A percentile compares a stretch with the other conserved stretches of the same genome.
phyloP scores from a whole-genome alignment of 768 basidiomycete species.

The Paxillus ammoniavirescens region DNA sequence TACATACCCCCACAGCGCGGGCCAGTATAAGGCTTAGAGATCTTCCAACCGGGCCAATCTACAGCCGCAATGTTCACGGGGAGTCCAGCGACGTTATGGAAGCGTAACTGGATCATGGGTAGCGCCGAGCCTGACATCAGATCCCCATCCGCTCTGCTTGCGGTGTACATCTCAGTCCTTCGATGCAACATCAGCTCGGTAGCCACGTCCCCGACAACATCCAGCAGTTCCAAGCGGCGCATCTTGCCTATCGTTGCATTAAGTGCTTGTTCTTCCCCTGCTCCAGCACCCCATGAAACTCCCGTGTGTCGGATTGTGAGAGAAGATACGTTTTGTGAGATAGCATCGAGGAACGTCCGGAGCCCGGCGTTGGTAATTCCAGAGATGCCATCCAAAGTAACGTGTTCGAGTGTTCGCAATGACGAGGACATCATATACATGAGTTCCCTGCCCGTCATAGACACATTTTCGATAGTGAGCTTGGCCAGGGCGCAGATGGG shows the following conservation, averaged over 20 bases:
- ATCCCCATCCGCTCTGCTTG: too few relatives aligned
- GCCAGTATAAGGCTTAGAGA: too few relatives aligned
- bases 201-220: not conserved
- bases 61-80: too few relatives aligned
- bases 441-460: constrained; percentile 1
- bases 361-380: constrained; percentile 1
- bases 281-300: too few relatives aligned
- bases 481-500: constrained; percentile 3
- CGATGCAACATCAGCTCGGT: not conserved
- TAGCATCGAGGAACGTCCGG: not conserved
- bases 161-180: not conserved
- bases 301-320: not conserved
- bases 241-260: not conserved
- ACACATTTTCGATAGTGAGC: not conserved
- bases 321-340: not conserved
- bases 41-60: too few relatives aligned
- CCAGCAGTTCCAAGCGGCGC: not conserved
- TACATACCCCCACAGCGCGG: too few relatives aligned
- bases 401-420: not conserved
- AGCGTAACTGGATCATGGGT: not conserved
- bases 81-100: too few relatives aligned
- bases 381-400: not conserved
- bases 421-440: constrained; percentile 2
- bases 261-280: not conserved
- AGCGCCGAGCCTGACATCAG: too few relatives aligned